A percentile compares a stretch with the other conserved stretches of the same genome.
Conservation (phyloP, 2,329 filamentous ascomycete genomes). For the Cladosporium velox region DNA sequence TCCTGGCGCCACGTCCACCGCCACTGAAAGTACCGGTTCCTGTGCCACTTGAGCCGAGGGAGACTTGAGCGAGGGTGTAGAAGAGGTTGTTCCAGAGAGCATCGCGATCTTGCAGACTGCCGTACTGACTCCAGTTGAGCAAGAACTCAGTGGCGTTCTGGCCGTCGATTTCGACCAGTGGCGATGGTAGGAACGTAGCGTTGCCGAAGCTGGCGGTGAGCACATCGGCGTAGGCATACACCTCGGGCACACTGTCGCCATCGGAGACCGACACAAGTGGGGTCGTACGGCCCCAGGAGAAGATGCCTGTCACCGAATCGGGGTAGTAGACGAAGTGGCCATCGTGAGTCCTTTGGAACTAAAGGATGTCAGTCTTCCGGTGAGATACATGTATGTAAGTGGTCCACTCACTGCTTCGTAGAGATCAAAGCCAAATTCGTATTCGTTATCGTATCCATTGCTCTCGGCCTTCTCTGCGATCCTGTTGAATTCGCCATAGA, state of each 20-base stretch:
- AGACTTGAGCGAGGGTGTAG: constrained; percentile 48
- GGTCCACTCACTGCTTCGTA: constrained; percentile 44
- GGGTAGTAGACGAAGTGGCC: constrained; percentile 63
- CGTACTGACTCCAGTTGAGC: constrained; percentile 49
- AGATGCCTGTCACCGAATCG: constrained; percentile 54
- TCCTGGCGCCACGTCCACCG: constrained; percentile 45
- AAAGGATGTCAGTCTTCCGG: neutral
- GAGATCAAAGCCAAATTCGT: constrained; percentile 53
- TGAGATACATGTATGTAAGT: neutral
- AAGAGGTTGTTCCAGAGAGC: constrained; percentile 58
- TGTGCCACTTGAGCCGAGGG: constrained; percentile 43
- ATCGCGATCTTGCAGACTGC: constrained; percentile 58
- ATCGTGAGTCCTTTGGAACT: constrained; percentile 60
- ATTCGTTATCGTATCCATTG: constrained; percentile 44
- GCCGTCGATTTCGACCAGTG: constrained; percentile 60
- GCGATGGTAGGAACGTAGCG: constrained; percentile 47
- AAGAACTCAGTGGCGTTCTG: constrained; percentile 54
- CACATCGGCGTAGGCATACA: constrained; percentile 57
- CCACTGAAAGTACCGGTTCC: constrained; percentile 50
- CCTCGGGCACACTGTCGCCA: constrained; percentile 58
- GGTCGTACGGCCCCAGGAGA: constrained; percentile 53
- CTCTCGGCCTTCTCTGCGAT: constrained; percentile 43
- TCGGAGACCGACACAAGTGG: constrained; percentile 64
- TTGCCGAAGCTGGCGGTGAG: constrained; percentile 45
- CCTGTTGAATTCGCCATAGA: constrained; percentile 42